phyloP scores from a whole-genome alignment of 177 flowering plant genomes.

The Tripterygium wilfordii region DNA sequence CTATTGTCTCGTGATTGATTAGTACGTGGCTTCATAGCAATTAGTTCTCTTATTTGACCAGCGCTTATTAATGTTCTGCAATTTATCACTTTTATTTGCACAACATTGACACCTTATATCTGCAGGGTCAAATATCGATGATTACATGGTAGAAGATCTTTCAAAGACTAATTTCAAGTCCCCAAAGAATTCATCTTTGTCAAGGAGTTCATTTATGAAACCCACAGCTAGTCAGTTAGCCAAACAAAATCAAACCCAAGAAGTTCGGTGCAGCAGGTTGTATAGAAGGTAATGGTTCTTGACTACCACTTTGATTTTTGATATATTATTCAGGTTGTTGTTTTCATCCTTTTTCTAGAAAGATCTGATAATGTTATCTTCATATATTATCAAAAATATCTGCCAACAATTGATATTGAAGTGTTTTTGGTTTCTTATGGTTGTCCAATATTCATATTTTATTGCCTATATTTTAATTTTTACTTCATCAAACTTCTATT shows the following conservation, averaged over 20 bases:
- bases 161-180: slow-evolving; percentile 19
- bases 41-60: too few species aligned
- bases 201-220: slow-evolving; percentile 40
- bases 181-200: slow-evolving; percentile 8
- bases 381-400: too few species aligned
- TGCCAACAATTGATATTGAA: too few species aligned
- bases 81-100: too few species aligned
- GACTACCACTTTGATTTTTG: not conserved
- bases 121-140: not conserved
- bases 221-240: slow-evolving; percentile 71
- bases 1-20: too few species aligned
- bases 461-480: too few species aligned
- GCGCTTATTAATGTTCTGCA: too few species aligned
- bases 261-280: slow-evolving; percentile 9
- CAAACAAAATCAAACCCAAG: slow-evolving; percentile 26
- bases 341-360: too few species aligned
- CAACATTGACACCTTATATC: not conserved
- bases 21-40: too few species aligned
- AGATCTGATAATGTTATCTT: too few species aligned
- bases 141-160: slow-evolving; percentile 10
- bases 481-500: not conserved
- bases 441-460: too few species aligned
- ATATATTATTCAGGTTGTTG: not conserved
- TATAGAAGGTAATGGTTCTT: slow-evolving; percentile 19
- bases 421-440: too few species aligned